Conservation (phyloP, 345 rosid genomes). For the Aquilaria yunnanensis region DNA sequence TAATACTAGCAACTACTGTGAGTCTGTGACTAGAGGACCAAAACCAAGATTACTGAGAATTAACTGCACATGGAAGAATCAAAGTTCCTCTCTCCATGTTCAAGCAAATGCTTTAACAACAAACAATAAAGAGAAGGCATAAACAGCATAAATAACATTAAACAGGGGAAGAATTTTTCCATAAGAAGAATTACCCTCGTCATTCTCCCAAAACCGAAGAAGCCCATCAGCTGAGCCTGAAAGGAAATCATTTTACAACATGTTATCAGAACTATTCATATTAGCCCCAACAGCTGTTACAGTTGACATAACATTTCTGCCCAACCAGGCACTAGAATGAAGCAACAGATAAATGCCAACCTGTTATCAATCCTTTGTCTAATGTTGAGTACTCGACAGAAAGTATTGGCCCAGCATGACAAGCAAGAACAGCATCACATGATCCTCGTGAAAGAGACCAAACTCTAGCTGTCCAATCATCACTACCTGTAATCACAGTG, state of each 20-base stretch:
- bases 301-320: neutral
- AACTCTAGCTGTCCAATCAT: slow-evolving; percentile 99
- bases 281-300: neutral
- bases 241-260: slow-evolving; percentile 16
- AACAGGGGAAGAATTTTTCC: no score
- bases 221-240: slow-evolving; percentile 98
- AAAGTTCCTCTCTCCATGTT: slow-evolving; percentile 2
- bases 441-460: slow-evolving; percentile 96
- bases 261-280: slow-evolving; percentile 2
- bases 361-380: slow-evolving; percentile 96
- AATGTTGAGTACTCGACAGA: slow-evolving; percentile 75
- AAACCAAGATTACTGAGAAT: neutral
- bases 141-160: no score
- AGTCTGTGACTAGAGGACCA: neutral
- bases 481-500: slow-evolving; percentile 90
- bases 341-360: slow-evolving; percentile 23
- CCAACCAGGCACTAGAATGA: neutral
- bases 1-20: neutral
- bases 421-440: slow-evolving; percentile 89
- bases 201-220: slow-evolving; percentile 98
- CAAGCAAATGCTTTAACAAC: slow-evolving; percentile 6
- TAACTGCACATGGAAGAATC: slow-evolving; percentile 2
- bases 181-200: slow-evolving; percentile 41
- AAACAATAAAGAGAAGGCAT: no score
- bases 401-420: slow-evolving; percentile 91